These are phyloP conservation scores for Cucurbita ficifolia DNA, from an alignment of 306 rosid species.

Conservation along the genomic window DNA sequence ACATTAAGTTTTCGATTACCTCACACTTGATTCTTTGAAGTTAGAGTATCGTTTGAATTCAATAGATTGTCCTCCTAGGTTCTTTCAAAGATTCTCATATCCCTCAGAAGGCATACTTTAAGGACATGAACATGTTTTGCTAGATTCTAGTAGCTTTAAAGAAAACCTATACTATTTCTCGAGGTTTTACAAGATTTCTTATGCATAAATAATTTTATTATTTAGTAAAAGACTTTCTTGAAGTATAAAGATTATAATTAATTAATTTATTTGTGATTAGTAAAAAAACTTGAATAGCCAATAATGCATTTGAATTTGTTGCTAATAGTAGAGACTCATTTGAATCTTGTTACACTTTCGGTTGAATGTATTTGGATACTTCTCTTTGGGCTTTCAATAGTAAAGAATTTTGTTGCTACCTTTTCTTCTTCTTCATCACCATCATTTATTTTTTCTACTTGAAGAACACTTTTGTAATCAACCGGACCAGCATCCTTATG, in stretches of 20 bases:
- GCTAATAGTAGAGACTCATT: not conserved
- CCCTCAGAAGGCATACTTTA: not conserved
- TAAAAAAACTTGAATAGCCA: not conserved
- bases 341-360: not conserved
- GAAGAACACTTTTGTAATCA: not conserved
- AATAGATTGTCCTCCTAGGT: not conserved
- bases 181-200: not conserved
- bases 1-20: not conserved
- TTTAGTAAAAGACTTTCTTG: not conserved
- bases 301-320: not conserved
- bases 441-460: not conserved
- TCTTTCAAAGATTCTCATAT: not conserved
- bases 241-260: not conserved
- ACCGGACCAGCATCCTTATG: not conserved
- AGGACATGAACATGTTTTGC: not conserved
- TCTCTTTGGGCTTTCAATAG: not conserved
- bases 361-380: not conserved
- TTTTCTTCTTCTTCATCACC: not conserved
- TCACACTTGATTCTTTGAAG: not conserved
- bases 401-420: not conserved
- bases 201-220: not conserved
- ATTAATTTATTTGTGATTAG: not conserved
- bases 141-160: not conserved
- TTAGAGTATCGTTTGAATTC: not conserved
- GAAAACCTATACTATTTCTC: not conserved